Base-by-base conservation (phyloP, 306 rosid genomes). In the Astragalus membranaceus region DNA sequence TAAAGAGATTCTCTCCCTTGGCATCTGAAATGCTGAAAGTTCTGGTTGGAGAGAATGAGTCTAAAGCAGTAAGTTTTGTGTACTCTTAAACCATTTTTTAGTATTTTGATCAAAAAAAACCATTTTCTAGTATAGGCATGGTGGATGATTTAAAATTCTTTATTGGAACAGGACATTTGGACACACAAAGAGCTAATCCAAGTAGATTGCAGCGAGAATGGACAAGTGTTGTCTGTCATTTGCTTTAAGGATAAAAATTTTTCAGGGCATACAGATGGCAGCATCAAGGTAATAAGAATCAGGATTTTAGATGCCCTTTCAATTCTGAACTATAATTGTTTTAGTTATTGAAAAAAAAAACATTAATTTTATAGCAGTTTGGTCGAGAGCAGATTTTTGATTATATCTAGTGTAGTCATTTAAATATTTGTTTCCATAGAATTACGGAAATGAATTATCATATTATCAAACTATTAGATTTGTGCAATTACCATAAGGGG, bases 241-340 rank as follows among this genome's bases (percentile, higher is more conserved):
- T 88, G 75, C 81, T 81, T 59, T 46, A 87, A 84, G 64, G 89
- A 81, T 74, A 85, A 85, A 74, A 12, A 81, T 3, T 84, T 94
- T 83, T 90, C 98, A 3, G 96, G 97, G 9, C 98, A 94, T 79
- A 78, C 98, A 77, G 95, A 94, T 83, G 98, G 98, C 67, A 94
- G 88, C 16, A 87, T 94, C 58, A 90, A 87, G 98, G 98, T 93
- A 80, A 69, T 48, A 54, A 56, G 33, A 68, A 60, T 50, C 41
- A 23, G 30, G 10, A 26, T 47, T 17, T 44, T 36, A 12, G 12
- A 33, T 8, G 17, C 36, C 9, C 8, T 54, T 23, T 41, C 3
- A 47, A 61, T 39, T 71, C 26, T 53, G 47, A 43, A 48, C n/a
- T 35, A 16, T 42, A 14, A 64, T 16, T 70, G 10, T 58, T 77